These are phyloP conservation scores for Porcisia deanei DNA, from an alignment of 208 protist genomes.

Conservation along the genomic window DNA sequence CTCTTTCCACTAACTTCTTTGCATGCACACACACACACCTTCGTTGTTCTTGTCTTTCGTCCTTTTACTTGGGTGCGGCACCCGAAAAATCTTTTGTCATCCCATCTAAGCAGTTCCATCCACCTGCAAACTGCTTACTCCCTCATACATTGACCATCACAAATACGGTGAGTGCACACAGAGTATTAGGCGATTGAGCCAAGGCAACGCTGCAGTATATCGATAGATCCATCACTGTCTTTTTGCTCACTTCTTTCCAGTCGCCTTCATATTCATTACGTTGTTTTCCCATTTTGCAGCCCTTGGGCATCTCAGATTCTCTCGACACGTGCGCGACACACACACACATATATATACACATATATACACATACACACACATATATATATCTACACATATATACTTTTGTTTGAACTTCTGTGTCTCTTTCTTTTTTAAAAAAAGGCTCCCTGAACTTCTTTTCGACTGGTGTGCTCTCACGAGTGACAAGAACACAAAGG, in stretches of 20 bases:
- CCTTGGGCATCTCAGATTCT: not conserved
- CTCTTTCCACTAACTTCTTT: too few species aligned
- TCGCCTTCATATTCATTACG: not conserved
- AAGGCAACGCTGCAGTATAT: conserved; percentile 3
- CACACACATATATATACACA: not conserved
- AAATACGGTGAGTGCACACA: not conserved
- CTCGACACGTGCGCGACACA: not conserved
- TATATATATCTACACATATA: too few species aligned
- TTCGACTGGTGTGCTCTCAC: not conserved
- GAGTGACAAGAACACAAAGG: not conserved
- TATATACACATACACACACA: too few species aligned
- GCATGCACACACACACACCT: not conserved
- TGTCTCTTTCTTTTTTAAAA: not conserved
- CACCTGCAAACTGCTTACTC: not conserved
- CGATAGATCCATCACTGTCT: not conserved
- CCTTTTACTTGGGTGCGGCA: not conserved
- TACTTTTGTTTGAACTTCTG: not conserved
- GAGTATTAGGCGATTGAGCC: not conserved
- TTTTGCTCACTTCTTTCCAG: not conserved
- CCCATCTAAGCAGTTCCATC: not conserved
- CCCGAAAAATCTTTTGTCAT: not conserved
- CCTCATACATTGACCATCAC: not conserved
- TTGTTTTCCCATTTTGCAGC: not conserved
- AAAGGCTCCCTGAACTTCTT: not conserved
- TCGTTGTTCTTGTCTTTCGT: not conserved